Evolutionary conservation across 2,329 filamentous ascomycete genomes (phyloP).

Genomic region (Pestalotiopsis sp.): DNA sequence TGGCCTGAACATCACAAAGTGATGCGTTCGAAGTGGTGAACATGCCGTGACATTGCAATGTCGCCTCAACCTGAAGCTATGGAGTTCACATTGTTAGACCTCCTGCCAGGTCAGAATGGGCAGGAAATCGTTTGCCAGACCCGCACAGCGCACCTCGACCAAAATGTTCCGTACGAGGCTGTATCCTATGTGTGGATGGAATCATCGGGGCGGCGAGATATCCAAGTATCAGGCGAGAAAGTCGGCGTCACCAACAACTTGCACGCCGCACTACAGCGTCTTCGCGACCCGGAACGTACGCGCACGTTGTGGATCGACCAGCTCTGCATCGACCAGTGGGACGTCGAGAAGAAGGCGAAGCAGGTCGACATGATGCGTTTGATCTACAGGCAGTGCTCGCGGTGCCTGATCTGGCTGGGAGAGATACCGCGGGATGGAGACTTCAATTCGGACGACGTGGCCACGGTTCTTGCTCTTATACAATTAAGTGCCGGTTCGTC

Average conservation of each 20-base stretch:
- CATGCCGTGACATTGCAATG: no score
- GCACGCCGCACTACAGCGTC: neutral
- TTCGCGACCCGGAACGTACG: neutral
- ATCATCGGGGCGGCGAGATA: neutral
- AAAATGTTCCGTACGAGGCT: neutral
- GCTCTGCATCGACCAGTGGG: constrained; percentile 19
- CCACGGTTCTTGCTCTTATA: neutral
- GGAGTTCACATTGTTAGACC: neutral
- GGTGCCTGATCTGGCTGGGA: constrained; percentile 10
- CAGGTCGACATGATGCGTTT: constrained; percentile 17
- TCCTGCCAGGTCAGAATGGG: neutral
- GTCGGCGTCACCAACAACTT: neutral
- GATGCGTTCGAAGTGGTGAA: no score
- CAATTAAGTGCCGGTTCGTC: neutral
- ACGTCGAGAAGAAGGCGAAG: constrained; percentile 13
- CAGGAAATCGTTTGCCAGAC: neutral
- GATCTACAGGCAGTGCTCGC: constrained; percentile 12
- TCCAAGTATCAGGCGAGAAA: neutral
- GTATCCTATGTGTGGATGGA: neutral
- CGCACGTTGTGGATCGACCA: constrained; percentile 15
- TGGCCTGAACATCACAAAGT: no score
- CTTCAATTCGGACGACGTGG: neutral
- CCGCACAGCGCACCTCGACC: neutral
- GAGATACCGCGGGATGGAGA: neutral
- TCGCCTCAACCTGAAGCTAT: neutral